These are phyloP conservation scores for Diplodia scrobiculata DNA, from an alignment of 2,329 filamentous ascomycete species.

Conservation along the genomic window DNA sequence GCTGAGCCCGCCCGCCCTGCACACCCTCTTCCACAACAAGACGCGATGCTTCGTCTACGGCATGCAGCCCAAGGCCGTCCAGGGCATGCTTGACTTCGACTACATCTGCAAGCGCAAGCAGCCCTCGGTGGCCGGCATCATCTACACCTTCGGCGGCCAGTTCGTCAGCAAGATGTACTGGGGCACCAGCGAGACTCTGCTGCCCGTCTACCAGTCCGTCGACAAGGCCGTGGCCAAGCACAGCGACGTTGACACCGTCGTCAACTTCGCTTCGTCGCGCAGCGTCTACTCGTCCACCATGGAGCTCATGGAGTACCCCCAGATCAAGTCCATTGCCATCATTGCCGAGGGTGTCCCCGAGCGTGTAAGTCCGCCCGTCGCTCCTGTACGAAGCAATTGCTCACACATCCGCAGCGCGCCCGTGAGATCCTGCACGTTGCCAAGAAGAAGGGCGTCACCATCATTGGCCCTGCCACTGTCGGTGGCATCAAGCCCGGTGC, in stretches of 20 bases:
- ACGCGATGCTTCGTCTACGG: conserved; percentile 99
- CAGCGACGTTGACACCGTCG: conserved; percentile 92
- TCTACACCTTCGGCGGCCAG: conserved; percentile 99
- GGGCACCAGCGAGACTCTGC: conserved; percentile 98
- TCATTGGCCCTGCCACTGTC: conserved; percentile 96
- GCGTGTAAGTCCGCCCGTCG: conserved; percentile 66
- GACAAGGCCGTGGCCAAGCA: conserved; percentile 95
- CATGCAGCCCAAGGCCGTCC: conserved; percentile 79
- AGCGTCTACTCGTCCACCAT: conserved; percentile 98
- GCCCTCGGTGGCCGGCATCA: conserved; percentile 96
- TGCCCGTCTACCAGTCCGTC: conserved; percentile 95
- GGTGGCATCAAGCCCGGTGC: conserved; percentile 99
- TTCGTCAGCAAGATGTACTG: conserved; percentile 99
- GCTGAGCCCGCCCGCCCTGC: conserved; percentile 80
- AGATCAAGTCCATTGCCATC: conserved; percentile 98
- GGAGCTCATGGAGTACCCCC: conserved; percentile 95
- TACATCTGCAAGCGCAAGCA: conserved; percentile 99
- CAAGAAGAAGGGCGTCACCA: conserved; percentile 97
- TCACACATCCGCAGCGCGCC: conserved; percentile 66
- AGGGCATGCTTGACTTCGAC: conserved; percentile 87
- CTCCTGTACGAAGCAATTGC: not conserved
- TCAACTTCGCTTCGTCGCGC: conserved; percentile 99
- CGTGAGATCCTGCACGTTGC: conserved; percentile 97
- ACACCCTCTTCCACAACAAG: conserved; percentile 98
- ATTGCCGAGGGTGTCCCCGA: conserved; percentile 99